Evolutionary conservation across 2,329 filamentous ascomycete genomes (phyloP).

Genomic region (Penicillium sp.): DNA sequence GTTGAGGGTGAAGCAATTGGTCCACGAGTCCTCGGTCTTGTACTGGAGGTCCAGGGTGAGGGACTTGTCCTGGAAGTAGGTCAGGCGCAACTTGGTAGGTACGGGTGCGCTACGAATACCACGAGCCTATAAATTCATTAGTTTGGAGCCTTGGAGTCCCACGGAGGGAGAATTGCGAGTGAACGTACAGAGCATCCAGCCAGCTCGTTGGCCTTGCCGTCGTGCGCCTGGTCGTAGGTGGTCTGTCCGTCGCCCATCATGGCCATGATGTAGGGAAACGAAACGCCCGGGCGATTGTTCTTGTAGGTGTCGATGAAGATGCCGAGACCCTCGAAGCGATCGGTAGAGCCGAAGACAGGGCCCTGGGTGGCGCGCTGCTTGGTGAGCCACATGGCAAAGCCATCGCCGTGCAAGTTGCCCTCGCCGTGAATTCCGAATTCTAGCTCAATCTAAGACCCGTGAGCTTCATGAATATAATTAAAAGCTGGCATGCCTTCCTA

Average conservation of each 20-base stretch:
- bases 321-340: constrained; percentile 90
- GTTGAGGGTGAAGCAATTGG: constrained; percentile 74
- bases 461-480: neutral
- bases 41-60: constrained; percentile 91
- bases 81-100: constrained; percentile 82
- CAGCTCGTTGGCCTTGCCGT: constrained; percentile 89
- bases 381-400: constrained; percentile 97
- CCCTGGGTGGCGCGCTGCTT: constrained; percentile 81
- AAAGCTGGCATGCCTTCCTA: constrained; percentile 30
- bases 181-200: constrained; percentile 78
- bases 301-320: constrained; percentile 99
- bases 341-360: constrained; percentile 80
- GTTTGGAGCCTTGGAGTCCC: neutral
- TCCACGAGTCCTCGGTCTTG: constrained; percentile 86
- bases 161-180: neutral
- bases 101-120: constrained; percentile 77
- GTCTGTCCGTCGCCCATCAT: constrained; percentile 94
- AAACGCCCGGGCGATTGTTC: constrained; percentile 92
- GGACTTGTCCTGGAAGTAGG: constrained; percentile 94
- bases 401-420: constrained; percentile 89
- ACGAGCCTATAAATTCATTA: constrained; percentile 56
- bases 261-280: constrained; percentile 98
- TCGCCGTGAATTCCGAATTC: constrained; percentile 92
- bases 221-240: constrained; percentile 85
- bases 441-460: constrained; percentile 65